Conservation (phyloP, 352 stramenopile genomes). For the Pythium guiyangense region DNA sequence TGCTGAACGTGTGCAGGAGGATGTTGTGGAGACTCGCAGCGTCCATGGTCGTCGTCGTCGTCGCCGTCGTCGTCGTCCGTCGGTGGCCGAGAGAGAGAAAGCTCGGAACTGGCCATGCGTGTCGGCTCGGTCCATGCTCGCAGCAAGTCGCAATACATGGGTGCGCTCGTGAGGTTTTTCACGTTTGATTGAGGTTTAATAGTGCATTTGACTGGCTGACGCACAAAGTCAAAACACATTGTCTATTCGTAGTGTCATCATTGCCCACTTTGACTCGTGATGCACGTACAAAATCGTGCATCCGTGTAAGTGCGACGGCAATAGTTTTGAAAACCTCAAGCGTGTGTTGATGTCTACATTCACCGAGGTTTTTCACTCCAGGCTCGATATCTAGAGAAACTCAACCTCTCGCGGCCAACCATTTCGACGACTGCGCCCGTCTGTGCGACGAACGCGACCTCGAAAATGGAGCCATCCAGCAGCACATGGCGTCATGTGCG, state of each 20-base stretch:
- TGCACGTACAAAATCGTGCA: background rate
- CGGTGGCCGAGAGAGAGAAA: constrained; percentile 6
- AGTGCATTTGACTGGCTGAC: constrained; percentile 7
- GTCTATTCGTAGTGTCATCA: background rate
- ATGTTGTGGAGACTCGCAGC: constrained; percentile 87
- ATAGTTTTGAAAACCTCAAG: background rate
- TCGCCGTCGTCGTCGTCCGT: background rate
- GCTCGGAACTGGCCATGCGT: constrained; percentile 10
- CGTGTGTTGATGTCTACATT: background rate
- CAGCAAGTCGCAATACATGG: constrained; percentile 1
- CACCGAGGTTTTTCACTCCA: background rate
- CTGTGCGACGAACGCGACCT: background rate
- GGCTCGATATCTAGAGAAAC: background rate
- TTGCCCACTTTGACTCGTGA: background rate
- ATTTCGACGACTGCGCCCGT: background rate
- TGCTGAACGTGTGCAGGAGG: constrained; percentile 84
- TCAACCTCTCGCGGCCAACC: background rate
- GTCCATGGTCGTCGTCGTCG: constrained; percentile 55
- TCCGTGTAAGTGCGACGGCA: background rate
- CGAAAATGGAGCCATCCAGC: constrained; percentile 3
- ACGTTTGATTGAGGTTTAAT: background rate
- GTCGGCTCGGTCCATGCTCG: background rate
- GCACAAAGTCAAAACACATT: background rate
- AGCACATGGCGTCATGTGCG: background rate
- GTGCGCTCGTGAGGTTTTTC: constrained; percentile 8